Percentiles rank a stretch among this genome's conserved stretches.
Conservation (phyloP, 305 asterid species). For the Fraxinus albicans region DNA sequence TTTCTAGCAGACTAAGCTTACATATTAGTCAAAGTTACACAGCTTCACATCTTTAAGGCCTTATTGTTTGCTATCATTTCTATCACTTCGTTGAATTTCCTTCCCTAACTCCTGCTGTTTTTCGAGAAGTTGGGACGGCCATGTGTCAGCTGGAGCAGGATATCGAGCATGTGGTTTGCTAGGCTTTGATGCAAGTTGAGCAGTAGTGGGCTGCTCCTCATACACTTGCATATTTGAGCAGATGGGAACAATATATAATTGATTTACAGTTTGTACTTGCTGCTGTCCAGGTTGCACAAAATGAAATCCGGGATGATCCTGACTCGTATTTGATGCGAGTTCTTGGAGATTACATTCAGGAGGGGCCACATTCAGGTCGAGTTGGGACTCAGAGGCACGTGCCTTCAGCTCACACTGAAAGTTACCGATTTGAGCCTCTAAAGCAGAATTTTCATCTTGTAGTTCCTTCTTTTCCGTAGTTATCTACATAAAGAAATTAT, state of each 20-base stretch:
- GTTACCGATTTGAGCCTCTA: constrained; percentile 43
- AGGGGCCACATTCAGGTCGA: constrained; percentile 53
- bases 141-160: constrained; percentile 50
- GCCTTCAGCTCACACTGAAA: constrained; percentile 41
- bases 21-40: not conserved
- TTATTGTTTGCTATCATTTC: not conserved
- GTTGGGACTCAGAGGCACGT: constrained; percentile 30
- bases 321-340: not conserved
- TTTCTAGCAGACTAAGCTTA: not conserved
- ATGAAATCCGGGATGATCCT: constrained; percentile 22
- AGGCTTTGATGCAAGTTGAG: constrained; percentile 19
- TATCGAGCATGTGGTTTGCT: constrained; percentile 68
- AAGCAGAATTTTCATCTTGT: constrained; percentile 45
- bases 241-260: constrained; percentile 35
- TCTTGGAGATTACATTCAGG: constrained; percentile 27
- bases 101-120: constrained; percentile 27
- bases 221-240: constrained; percentile 29
- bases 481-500: constrained; percentile 33
- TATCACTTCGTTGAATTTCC: constrained; percentile 19
- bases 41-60: not conserved
- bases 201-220: constrained; percentile 25
- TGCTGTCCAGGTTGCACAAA: constrained; percentile 26
- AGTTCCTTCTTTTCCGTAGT: constrained; percentile 52
- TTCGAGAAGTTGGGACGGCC: constrained; percentile 57
- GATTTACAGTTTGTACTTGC: constrained; percentile 36